Evolutionary conservation across 306 rosid genomes (phyloP), one percentile per base, ranked within the genome.

Genomic region (Leucaena leucocephala): DNA sequence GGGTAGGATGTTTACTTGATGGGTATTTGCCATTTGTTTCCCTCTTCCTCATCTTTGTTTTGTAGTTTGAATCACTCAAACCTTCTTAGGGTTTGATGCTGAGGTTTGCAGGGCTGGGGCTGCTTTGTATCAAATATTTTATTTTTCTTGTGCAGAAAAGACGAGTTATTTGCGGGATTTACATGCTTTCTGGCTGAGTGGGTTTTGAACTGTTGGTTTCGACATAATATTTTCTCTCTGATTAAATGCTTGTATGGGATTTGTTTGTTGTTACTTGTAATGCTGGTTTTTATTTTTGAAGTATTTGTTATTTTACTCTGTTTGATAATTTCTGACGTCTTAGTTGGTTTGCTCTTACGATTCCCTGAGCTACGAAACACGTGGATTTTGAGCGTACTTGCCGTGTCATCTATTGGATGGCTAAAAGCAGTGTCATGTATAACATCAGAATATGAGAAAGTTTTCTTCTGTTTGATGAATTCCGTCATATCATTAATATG

Each of bases 1-100:
- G 64, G 80, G 19, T 77, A 27, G 52, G 78, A 22, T 84, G 74
- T 82, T 81, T 86, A 86, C 84, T 84, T 85, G 80, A 80, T 66
- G 58, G 77, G 75, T 82, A 64, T 79, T 57, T 22, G 67, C 72
- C 76, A 65, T 78, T 86, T 76, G 76, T 84, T 76, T 75, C 50
- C 77, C 36, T 62, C 64, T 71, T 36, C 63, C 82, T 39, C n/a
- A 34, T 68, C 11, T 72, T 71, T 52, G 64, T 69, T 36, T 42
- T 66, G 19, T 59, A 7, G 67, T 49, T 78, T 55, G 59, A 58
- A 74, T 76, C 78, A 75, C 46, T 40, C 21, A 40, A 40, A 82
- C 76, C 66, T 75, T 80, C 38, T 75, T 82, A 76, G 87, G 84
- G 82, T 84, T 82, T 76, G 78, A 44, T 80, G 48, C 36, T 73